Base-by-base conservation (phyloP, 805 yeast genomes). In the Saturnispora serradocipensis region DNA sequence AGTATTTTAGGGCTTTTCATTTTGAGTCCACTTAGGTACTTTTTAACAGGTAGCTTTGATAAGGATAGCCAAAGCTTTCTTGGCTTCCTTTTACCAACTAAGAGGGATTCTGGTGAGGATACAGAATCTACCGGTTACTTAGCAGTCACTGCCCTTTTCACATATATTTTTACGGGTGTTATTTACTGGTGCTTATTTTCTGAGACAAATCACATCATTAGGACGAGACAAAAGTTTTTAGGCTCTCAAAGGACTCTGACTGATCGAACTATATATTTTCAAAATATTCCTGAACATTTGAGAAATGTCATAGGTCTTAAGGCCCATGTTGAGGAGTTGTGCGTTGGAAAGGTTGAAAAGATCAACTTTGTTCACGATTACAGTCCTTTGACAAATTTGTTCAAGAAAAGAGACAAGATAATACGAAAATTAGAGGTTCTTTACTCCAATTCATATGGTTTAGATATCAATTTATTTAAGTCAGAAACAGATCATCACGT, bases 181-280 rank as follows among this genome's bases (percentile, higher is more conserved):
- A 77, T 77, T 27, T 74, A 71, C 54, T 68, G 67, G 52, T 72
- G 70, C 55, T 56, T 79, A 24, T 73, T 72, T 57, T 67, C 67
- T 46, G 76, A 70, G 59, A 80, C 84, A 20, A 67, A 69, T 15
- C 67, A 66, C 49, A 76, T 80, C 34, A 71, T 80, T 46, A 71
- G 71, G 54, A 74, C 78, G 1, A 65, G 85, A 40, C 85, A 80
- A 58, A 71, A 74, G 56, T 79, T 77, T 60, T 65, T 80, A 52
- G 85, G 84, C 0, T 71, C 79, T 5, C 84, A 80, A 59, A 72
- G 77, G 62, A 75, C 83, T 16, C 67, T 80, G 46, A 78, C 83
- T 2, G 85, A 80, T 62, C 64, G 84, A 53, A 80, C 85, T 5
- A 77, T 80, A 44, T 65, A 73, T 46, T 64, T 80, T 16, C 77